These are phyloP conservation scores for Colletotrichum kahawae DNA, from an alignment of 2,329 filamentous ascomycete species.

Conservation along the genomic window DNA sequence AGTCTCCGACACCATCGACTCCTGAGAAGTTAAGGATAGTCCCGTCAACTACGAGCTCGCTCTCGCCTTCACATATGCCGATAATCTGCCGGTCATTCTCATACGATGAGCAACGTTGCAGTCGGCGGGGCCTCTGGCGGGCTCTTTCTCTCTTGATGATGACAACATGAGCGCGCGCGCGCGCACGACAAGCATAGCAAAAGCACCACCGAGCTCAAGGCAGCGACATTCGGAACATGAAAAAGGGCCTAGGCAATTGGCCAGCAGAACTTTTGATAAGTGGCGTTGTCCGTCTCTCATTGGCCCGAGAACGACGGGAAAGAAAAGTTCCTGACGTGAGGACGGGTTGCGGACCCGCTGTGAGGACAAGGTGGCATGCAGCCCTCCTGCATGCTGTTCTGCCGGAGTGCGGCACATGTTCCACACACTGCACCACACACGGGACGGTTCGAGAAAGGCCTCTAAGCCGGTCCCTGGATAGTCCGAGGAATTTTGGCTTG, in stretches of 20 bases:
- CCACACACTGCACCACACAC: background rate
- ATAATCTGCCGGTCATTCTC: background rate
- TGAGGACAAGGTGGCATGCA: background rate
- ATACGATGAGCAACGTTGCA: background rate
- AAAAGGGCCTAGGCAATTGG: background rate
- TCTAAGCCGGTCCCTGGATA: background rate
- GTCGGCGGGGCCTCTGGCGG: background rate
- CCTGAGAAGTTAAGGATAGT: background rate
- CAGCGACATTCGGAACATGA: background rate
- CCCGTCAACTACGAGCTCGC: background rate
- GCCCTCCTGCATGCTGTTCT: background rate
- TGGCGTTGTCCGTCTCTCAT: background rate
- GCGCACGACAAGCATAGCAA: background rate
- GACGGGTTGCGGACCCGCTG: background rate
- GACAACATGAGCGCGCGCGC: background rate
- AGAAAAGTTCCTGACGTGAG: background rate
- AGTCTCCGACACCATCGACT: background rate
- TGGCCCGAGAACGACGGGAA: background rate
- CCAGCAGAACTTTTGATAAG: background rate
- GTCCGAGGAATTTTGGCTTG: background rate
- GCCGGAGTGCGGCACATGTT: background rate
- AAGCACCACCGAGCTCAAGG: background rate
- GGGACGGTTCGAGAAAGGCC: background rate
- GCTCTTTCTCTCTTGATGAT: background rate
- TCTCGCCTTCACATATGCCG: background rate